Conservation (phyloP, 2,329 filamentous ascomycete genomes). For the Diaporthe caulivora region DNA sequence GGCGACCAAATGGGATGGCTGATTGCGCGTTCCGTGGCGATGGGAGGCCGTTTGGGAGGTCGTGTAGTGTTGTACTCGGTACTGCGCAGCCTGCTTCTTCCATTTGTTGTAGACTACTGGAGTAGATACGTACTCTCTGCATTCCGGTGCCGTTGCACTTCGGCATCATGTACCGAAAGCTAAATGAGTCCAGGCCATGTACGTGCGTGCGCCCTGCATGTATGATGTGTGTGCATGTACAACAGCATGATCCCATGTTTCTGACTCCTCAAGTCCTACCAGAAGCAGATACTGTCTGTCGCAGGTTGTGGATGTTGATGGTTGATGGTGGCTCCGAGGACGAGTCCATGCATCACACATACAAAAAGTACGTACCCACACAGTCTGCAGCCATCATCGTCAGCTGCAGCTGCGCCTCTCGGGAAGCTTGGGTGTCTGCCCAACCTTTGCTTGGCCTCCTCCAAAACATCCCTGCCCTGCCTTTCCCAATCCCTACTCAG, state of each 20-base stretch:
- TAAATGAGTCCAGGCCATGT: not conserved
- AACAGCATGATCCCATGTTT: not conserved
- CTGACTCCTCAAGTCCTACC: not conserved
- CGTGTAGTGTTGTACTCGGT: not conserved
- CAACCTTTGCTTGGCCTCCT: conserved; percentile 18
- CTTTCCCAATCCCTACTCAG: conserved; percentile 1
- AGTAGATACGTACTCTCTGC: no score
- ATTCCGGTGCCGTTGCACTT: conserved; percentile 11
- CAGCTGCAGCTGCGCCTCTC: conserved; percentile 32
- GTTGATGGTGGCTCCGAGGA: not conserved
- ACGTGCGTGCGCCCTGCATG: not conserved
- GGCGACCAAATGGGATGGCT: not conserved
- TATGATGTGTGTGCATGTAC: no score
- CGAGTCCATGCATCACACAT: not conserved
- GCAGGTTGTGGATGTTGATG: not conserved
- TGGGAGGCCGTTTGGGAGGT: conserved; percentile 3
- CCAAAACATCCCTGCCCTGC: conserved; percentile 40
- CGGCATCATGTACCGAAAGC: conserved; percentile 6
- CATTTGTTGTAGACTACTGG: not conserved
- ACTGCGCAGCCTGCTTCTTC: not conserved
- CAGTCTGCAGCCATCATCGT: conserved; percentile 24
- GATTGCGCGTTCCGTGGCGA: conserved; percentile 27
- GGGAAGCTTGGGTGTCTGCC: conserved; percentile 6
- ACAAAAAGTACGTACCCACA: conserved; percentile 10
- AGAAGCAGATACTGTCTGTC: not conserved